phyloP scores from a whole-genome alignment of 371 early-diverging fungal genomes.

The Nosema muscidifuracis region DNA sequence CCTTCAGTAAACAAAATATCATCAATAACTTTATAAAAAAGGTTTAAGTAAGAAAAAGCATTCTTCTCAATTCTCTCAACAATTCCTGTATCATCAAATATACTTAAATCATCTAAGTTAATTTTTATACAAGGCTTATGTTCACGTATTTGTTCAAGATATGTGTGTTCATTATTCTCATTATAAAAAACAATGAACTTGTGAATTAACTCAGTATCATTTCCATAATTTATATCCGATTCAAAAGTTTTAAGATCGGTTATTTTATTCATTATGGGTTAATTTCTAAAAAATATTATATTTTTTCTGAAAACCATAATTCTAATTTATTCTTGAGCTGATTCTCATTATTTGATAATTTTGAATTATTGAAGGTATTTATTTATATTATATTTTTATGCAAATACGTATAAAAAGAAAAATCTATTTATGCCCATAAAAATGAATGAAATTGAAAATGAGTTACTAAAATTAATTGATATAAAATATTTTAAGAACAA shows the following conservation, averaged over 20 bases:
- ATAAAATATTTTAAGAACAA: slow-evolving; percentile 60
- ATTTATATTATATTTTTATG: too few species aligned
- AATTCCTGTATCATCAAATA: slow-evolving; percentile 58
- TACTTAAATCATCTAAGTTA: slow-evolving; percentile 53
- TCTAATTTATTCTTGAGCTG: not conserved
- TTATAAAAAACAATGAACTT: slow-evolving; percentile 61
- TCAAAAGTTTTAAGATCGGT: slow-evolving; percentile 53
- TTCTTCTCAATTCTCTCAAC: slow-evolving; percentile 51
- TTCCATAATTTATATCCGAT: slow-evolving; percentile 40
- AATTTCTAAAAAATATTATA: not conserved
- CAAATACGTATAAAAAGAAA: too few species aligned
- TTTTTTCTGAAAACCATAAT: not conserved
- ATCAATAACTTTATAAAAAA: slow-evolving; percentile 60
- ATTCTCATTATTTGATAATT: too few species aligned
- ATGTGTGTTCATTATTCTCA: slow-evolving; percentile 53
- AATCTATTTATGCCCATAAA: too few species aligned
- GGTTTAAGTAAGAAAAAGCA: slow-evolving; percentile 53
- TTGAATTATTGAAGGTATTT: too few species aligned
- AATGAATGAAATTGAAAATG: slow-evolving; percentile 2
- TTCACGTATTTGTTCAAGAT: slow-evolving; percentile 39
- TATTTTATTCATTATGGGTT: slow-evolving; percentile 34
- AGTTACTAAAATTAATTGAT: slow-evolving; percentile 44
- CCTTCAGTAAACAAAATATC: slow-evolving; percentile 55
- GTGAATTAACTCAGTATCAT: slow-evolving; percentile 50
- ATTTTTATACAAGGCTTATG: slow-evolving; percentile 40